Evolutionary conservation across 768 basidiomycete genomes (phyloP).

Genomic region (Cubamyces sp.): DNA sequence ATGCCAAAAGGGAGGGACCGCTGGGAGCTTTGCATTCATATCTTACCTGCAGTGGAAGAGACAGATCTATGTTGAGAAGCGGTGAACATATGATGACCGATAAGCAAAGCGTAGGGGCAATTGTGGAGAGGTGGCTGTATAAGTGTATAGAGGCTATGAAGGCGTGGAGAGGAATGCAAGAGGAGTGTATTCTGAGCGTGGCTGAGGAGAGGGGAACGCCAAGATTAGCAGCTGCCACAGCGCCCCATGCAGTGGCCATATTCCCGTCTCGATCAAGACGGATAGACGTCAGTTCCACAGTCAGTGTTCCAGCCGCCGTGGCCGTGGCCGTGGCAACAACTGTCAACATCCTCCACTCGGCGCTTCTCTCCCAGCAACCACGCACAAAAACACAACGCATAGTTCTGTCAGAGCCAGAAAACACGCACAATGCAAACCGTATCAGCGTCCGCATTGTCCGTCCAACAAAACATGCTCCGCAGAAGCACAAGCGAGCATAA

Average conservation of each 20-base stretch:
- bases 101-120: no score
- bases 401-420: background rate
- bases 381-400: background rate
- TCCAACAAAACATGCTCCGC: background rate
- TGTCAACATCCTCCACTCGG: no score
- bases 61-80: no score
- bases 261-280: conserved; percentile 10
- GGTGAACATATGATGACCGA: no score
- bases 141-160: background rate
- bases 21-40: no score
- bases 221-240: background rate
- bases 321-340: background rate
- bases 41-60: no score
- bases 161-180: background rate
- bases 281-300: conserved; percentile 11
- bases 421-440: background rate
- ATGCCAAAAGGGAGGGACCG: no score
- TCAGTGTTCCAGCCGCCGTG: conserved; percentile 5
- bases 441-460: conserved; percentile 1
- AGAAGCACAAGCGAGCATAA: conserved; percentile 8
- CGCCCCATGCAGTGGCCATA: background rate
- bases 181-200: background rate
- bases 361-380: no score
- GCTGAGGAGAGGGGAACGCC: background rate
- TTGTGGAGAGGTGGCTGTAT: background rate